Evolutionary conservation across 225 moss, liverwort and hornwort genomes (phyloP).

Genomic region (Pseudisothecium myosuroides): DNA sequence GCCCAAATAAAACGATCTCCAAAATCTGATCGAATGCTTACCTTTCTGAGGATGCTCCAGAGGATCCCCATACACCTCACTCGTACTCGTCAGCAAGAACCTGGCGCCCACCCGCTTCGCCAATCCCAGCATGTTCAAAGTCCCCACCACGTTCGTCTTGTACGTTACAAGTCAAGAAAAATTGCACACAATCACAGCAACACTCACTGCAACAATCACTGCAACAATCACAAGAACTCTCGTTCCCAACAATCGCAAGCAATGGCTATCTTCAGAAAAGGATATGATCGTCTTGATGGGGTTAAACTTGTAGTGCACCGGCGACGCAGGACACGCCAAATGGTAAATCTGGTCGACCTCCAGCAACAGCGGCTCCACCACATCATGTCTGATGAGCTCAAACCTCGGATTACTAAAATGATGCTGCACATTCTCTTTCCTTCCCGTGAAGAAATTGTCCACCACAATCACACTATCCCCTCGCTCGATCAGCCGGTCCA

Average conservation of each 20-base stretch:
- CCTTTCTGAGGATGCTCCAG: constrained; percentile 58
- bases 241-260: neutral
- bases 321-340: constrained; percentile 53
- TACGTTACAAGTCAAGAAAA: constrained; percentile 14
- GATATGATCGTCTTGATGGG: constrained; percentile 71
- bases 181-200: neutral
- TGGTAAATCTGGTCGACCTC: constrained; percentile 64
- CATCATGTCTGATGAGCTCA: constrained; percentile 52
- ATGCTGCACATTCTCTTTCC: constrained; percentile 58
- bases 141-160: constrained; percentile 64
- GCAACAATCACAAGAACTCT: neutral
- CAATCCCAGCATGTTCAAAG: constrained; percentile 55
- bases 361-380: constrained; percentile 48
- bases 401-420: constrained; percentile 44
- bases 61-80: constrained; percentile 59
- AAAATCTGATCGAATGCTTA: neutral
- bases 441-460: constrained; percentile 54
- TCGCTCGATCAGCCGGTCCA: constrained; percentile 40
- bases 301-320: constrained; percentile 55
- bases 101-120: constrained; percentile 51
- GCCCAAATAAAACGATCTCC: neutral
- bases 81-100: constrained; percentile 47
- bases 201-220: neutral
- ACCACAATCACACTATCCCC: constrained; percentile 54
- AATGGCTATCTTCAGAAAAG: neutral